Conservation (phyloP, 2,329 filamentous ascomycete species). For the Geoglossum cookeanum region DNA sequence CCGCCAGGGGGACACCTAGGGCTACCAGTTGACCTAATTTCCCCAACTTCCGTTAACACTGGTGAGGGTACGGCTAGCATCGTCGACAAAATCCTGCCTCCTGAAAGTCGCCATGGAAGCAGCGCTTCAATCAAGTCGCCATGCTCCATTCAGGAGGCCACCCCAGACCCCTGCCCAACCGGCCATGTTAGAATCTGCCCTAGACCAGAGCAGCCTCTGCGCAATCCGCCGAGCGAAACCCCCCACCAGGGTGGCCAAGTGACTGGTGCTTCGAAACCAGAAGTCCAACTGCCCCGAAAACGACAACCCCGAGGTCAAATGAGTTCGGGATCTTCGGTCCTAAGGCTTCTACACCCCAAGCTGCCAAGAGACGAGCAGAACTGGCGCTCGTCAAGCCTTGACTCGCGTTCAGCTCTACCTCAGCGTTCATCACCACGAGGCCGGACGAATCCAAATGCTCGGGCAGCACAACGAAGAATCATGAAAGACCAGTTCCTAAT, state of each 20-base stretch:
- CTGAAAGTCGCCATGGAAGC: background rate
- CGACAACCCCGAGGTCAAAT: background rate
- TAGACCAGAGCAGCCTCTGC: background rate
- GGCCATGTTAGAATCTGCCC: background rate
- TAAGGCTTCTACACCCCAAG: background rate
- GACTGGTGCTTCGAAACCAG: background rate
- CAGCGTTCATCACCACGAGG: background rate
- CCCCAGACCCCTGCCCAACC: background rate
- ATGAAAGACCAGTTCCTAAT: constrained; percentile 22
- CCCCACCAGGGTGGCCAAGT: background rate
- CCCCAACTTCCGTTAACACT: background rate
- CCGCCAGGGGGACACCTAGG: background rate
- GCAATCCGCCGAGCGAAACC: background rate
- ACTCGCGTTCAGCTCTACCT: background rate
- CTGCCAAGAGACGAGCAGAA: background rate
- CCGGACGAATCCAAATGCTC: background rate
- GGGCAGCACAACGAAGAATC: background rate
- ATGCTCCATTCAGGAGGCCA: too few relatives aligned
- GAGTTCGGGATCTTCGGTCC: background rate
- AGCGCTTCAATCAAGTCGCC: background rate
- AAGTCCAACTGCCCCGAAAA: background rate
- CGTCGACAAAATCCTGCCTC: background rate
- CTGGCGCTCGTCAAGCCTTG: background rate
- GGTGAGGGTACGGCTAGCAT: background rate
- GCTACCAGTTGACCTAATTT: background rate